Evolutionary conservation across 1,139 yeast genomes (phyloP).

Genomic region (Taphrina flavorubra): DNA sequence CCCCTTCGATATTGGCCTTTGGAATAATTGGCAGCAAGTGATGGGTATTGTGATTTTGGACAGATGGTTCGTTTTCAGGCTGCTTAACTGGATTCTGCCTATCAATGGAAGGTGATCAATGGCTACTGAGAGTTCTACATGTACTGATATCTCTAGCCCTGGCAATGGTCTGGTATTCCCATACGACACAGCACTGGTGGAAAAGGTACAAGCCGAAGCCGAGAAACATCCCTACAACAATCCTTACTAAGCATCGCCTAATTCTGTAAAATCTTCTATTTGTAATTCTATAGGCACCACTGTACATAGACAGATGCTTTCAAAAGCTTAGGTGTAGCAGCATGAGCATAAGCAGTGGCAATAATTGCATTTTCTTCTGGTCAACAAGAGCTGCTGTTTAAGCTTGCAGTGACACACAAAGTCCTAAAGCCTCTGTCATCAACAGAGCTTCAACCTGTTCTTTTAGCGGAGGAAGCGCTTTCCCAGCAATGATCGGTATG

Average conservation of each 20-base stretch:
- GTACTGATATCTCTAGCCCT: slow-evolving; percentile 32
- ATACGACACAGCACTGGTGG: slow-evolving; percentile 22
- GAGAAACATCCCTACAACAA: neutral
- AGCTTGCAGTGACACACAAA: too few relatives aligned
- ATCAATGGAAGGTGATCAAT: slow-evolving; percentile 55
- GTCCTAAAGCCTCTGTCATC: neutral
- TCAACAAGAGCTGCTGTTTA: too few relatives aligned
- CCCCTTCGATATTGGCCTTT: slow-evolving; percentile 50
- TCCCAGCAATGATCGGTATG: too few relatives aligned
- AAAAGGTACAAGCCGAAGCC: slow-evolving; percentile 9
- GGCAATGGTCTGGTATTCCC: slow-evolving; percentile 40
- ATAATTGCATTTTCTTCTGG: neutral
- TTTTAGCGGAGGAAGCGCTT: too few relatives aligned
- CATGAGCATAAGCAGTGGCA: neutral
- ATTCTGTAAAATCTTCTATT: neutral
- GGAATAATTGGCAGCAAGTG: slow-evolving; percentile 50
- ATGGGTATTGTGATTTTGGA: slow-evolving; percentile 51
- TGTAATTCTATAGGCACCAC: neutral
- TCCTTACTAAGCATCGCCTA: neutral
- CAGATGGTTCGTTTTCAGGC: slow-evolving; percentile 45
- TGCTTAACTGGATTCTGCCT: slow-evolving; percentile 55
- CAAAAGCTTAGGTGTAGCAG: neutral
- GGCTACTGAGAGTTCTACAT: neutral
- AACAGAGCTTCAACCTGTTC: neutral
- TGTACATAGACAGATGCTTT: neutral